phyloP scores from a whole-genome alignment of 257 asterid genomes.

The Cynanchum wilfordii region DNA sequence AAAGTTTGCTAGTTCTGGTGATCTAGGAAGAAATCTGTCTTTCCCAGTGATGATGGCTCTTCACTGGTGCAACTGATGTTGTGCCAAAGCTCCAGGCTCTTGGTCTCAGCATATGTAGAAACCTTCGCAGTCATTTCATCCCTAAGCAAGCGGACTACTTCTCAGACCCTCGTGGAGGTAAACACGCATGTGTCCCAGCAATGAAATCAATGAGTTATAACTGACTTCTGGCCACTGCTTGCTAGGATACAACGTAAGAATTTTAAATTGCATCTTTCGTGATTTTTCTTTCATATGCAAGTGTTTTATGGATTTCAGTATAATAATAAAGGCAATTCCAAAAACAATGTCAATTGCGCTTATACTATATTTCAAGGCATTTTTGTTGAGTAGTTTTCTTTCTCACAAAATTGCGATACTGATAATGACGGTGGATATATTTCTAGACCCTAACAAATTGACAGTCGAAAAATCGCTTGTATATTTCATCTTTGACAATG shows the following conservation, averaged over 20 bases:
- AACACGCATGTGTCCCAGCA: conserved; percentile 26
- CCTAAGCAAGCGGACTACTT: conserved; percentile 88
- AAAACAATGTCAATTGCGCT: neutral
- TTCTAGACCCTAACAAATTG: neutral
- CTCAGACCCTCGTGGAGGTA: conserved; percentile 66
- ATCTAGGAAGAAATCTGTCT: conserved; percentile 46
- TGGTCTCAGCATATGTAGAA: conserved; percentile 53
- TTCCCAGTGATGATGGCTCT: conserved; percentile 33
- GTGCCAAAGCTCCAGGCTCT: conserved; percentile 50
- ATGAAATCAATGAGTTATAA: conserved; percentile 41
- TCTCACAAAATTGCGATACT: neutral
- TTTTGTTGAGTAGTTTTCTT: neutral
- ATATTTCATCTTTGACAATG: conserved; percentile 4
- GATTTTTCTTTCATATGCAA: neutral
- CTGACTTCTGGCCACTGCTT: conserved; percentile 76
- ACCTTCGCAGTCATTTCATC: conserved; percentile 68
- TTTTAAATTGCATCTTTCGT: neutral
- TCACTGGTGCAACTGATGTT: conserved; percentile 35
- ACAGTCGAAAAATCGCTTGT: no score
- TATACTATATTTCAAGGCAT: neutral
- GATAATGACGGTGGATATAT: neutral
- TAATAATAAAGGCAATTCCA: neutral
- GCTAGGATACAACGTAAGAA: conserved; percentile 69
- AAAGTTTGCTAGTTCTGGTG: conserved; percentile 60
- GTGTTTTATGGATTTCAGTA: neutral